Evolutionary conservation across 257 asterid genomes (phyloP).

Genomic region (Solanum rostratum): DNA sequence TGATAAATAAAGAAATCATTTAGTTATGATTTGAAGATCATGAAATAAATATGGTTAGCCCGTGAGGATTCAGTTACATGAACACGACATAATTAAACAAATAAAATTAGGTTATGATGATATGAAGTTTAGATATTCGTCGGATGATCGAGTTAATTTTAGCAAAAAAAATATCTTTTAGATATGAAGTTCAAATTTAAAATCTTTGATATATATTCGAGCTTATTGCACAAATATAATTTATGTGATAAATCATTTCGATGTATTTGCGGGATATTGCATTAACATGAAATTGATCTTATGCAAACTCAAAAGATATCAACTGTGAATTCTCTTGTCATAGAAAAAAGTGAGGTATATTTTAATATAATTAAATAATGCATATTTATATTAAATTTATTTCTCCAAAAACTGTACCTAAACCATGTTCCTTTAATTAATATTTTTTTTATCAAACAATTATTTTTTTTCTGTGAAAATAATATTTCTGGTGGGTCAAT

Average conservation of each 20-base stretch:
- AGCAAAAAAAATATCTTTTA: not conserved
- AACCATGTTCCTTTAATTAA: not conserved
- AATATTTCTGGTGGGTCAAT: not conserved
- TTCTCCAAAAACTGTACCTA: not conserved
- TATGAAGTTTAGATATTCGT: not conserved
- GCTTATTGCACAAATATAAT: no score
- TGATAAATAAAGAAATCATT: not conserved
- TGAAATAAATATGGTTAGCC: not conserved
- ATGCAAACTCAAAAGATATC: not conserved
- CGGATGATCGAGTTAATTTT: not conserved
- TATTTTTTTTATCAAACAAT: not conserved
- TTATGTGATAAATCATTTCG: no score
- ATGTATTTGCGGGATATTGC: fast-evolving
- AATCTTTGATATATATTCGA: not conserved
- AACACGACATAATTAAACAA: not conserved
- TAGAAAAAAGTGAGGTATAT: not conserved
- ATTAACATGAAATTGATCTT: no score
- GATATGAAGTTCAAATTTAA: not conserved
- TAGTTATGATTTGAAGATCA: not conserved
- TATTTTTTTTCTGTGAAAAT: not conserved
- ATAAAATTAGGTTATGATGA: not conserved
- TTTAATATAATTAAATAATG: not conserved
- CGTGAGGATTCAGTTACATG: not conserved
- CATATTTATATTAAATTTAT: not conserved
- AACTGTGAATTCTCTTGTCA: not conserved